Conservation (phyloP, 2,329 filamentous ascomycete genomes). For the Pestalotiopsis sp. region DNA sequence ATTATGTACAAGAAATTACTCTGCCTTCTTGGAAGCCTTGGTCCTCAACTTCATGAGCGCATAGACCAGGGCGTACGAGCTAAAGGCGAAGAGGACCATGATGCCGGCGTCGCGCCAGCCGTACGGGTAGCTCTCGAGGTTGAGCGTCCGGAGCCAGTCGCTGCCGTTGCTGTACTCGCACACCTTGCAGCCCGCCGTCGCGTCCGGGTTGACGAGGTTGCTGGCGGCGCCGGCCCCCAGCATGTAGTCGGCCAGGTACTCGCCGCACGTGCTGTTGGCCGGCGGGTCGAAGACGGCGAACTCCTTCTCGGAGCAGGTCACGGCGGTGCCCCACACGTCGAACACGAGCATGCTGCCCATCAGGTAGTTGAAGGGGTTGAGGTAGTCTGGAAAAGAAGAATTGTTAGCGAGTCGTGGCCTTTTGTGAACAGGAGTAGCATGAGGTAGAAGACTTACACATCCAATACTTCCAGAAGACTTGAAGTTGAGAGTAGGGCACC, state of each 20-base stretch:
- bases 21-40: constrained; percentile 10
- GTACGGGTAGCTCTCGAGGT: constrained; percentile 7
- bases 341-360: constrained; percentile 59
- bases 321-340: constrained; percentile 44
- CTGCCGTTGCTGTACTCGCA: constrained; percentile 10
- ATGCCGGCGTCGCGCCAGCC: constrained; percentile 11
- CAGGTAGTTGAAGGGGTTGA: constrained; percentile 63
- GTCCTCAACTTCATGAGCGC: constrained; percentile 18
- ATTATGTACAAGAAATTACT: neutral
- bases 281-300: constrained; percentile 54
- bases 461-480: constrained; percentile 69
- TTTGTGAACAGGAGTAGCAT: neutral
- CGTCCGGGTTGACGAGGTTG: constrained; percentile 62
- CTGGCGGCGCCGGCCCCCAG: constrained; percentile 44
- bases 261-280: constrained; percentile 53
- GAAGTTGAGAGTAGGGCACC: constrained; percentile 65
- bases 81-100: constrained; percentile 9
- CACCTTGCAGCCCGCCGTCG: constrained; percentile 34
- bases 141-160: constrained; percentile 5
- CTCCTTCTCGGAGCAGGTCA: constrained; percentile 50
- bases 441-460: constrained; percentile 42
- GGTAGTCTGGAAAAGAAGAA: neutral
- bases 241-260: constrained; percentile 59
- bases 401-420: neutral
- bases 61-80: constrained; percentile 9